phyloP scores from a whole-genome alignment of 2,329 filamentous ascomycete species.

The Arthrobotrys musiformis region DNA sequence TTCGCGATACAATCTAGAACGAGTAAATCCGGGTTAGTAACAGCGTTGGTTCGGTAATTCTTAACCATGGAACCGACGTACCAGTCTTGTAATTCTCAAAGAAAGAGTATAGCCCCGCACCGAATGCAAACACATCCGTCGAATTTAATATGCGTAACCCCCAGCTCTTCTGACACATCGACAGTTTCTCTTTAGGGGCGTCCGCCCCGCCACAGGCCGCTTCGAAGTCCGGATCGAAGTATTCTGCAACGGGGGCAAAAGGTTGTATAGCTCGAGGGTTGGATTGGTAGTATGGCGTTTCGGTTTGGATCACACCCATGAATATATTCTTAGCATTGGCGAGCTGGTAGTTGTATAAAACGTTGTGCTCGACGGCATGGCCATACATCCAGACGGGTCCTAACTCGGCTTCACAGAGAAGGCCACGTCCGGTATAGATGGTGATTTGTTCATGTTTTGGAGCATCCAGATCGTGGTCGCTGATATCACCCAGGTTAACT shows the following conservation, averaged over 20 bases:
- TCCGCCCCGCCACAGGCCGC: slow-evolving; percentile 1
- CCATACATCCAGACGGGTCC: slow-evolving; percentile 69
- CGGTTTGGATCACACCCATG: slow-evolving; percentile 85
- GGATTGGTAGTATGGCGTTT: slow-evolving; percentile 76
- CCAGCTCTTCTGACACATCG: slow-evolving; percentile 60
- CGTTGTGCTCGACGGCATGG: slow-evolving; percentile 68
- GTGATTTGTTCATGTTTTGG: slow-evolving; percentile 62
- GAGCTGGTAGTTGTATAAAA: slow-evolving; percentile 82
- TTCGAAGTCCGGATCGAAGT: slow-evolving; percentile 58
- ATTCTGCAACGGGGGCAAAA: slow-evolving; percentile 60
- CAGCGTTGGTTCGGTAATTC: background rate
- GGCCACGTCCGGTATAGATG: slow-evolving; percentile 66
- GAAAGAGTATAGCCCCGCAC: slow-evolving; percentile 62
- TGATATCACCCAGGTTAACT: slow-evolving; percentile 56
- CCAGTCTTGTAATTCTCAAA: slow-evolving; percentile 59
- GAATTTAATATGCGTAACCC: slow-evolving; percentile 58
- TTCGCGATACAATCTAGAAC: slow-evolving; percentile 54
- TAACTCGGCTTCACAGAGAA: slow-evolving; percentile 64
- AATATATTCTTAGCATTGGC: slow-evolving; percentile 80
- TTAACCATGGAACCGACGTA: background rate
- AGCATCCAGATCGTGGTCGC: slow-evolving; percentile 68
- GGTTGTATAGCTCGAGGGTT: slow-evolving; percentile 63
- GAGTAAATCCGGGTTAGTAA: background rate
- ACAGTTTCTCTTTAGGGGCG: slow-evolving; percentile 59
- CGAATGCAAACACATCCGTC: slow-evolving; percentile 61